Conservation (phyloP, 2,329 filamentous ascomycete genomes). For the Talaromyces sp. region DNA sequence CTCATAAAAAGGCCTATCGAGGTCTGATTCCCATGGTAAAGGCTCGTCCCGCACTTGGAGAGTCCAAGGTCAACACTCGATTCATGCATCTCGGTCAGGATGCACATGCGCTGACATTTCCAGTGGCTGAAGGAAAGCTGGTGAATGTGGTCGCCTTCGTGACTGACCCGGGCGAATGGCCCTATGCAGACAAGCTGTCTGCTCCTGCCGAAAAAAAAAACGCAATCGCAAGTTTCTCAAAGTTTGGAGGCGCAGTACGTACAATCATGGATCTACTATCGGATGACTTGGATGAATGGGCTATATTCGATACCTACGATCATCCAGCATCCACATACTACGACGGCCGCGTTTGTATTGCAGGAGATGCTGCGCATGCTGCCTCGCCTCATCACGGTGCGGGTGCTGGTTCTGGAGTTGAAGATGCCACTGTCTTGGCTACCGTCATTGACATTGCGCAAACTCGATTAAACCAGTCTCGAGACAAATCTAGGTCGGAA, state of each 20-base stretch:
- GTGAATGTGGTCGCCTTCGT: constrained; percentile 18
- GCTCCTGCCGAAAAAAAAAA: constrained; percentile 37
- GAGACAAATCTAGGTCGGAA: background rate
- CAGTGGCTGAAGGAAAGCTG: constrained; percentile 42
- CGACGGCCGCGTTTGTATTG: constrained; percentile 28
- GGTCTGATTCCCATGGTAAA: constrained; percentile 51
- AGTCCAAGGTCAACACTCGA: constrained; percentile 48
- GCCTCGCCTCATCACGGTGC: constrained; percentile 38
- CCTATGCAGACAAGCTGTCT: constrained; percentile 18
- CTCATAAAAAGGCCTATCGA: constrained; percentile 35
- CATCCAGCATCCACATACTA: constrained; percentile 30
- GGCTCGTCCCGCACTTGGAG: constrained; percentile 49
- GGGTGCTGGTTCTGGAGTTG: constrained; percentile 39
- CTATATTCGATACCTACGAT: constrained; percentile 33
- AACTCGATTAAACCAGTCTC: background rate
- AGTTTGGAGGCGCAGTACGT: constrained; percentile 43
- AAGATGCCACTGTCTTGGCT: constrained; percentile 34
- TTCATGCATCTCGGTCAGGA: constrained; percentile 58
- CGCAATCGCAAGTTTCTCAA: constrained; percentile 40
- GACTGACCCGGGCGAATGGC: constrained; percentile 6
- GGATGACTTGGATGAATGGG: constrained; percentile 29
- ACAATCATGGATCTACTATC: constrained; percentile 11
- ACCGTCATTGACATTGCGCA: constrained; percentile 46
- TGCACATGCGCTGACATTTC: constrained; percentile 61
- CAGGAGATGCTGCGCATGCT: constrained; percentile 42